phyloP scores from a whole-genome alignment of 1,284 basidiomycete species.

The Nidula niveotomentosa region DNA sequence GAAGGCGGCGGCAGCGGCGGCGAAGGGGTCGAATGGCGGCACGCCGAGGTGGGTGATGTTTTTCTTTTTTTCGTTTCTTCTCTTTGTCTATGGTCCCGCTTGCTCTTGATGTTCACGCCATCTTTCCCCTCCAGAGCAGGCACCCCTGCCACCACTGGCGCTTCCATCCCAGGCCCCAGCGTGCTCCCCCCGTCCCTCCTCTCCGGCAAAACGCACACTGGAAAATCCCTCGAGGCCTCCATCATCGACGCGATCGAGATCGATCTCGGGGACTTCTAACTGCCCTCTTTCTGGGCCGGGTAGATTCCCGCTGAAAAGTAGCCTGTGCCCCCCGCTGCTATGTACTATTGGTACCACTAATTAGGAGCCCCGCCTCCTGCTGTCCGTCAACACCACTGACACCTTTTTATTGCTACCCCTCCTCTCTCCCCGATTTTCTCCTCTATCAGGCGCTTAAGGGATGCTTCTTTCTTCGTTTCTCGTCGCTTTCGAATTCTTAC shows the following conservation, averaged over 20 bases:
- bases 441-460: too few species aligned
- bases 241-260: slow-evolving; percentile 70
- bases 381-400: too few species aligned
- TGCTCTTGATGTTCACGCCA: not conserved
- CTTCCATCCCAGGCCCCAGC: not conserved
- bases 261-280: slow-evolving; percentile 75
- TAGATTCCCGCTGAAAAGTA: too few species aligned
- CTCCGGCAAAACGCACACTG: slow-evolving; percentile 20
- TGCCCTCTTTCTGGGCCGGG: too few species aligned
- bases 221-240: slow-evolving; percentile 53
- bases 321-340: too few species aligned
- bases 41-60: slow-evolving; percentile 62
- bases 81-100: slow-evolving; percentile 26
- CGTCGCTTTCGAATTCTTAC: too few species aligned
- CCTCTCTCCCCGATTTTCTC: too few species aligned
- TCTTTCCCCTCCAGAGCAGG: not conserved
- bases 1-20: slow-evolving; percentile 48
- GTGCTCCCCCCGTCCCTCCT: slow-evolving; percentile 33
- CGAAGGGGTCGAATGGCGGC: slow-evolving; percentile 47
- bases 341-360: too few species aligned
- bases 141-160: not conserved
- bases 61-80: slow-evolving; percentile 50
- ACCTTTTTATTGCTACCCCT: too few species aligned
- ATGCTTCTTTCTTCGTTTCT: too few species aligned
- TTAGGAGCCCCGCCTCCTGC: too few species aligned